phyloP scores from a whole-genome alignment of 495 filamentous ascomycete species.

The Aspergillus avenaceus region DNA sequence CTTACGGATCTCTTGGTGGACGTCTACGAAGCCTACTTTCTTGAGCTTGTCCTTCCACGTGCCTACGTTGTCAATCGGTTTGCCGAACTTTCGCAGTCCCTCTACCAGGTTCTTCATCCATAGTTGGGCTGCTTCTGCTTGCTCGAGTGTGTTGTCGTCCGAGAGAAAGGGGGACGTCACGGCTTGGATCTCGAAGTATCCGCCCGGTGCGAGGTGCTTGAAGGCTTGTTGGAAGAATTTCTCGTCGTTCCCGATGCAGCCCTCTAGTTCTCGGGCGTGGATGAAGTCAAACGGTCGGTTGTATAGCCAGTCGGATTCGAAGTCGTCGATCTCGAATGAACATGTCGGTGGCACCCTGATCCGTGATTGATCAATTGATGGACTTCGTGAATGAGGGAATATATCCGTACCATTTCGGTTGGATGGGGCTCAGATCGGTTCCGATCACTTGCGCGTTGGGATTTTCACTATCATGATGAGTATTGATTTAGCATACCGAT shows the following conservation, averaged over 20 bases:
- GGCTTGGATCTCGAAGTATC: background rate
- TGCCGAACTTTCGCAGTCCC: background rate
- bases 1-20: background rate
- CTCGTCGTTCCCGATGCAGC: background rate
- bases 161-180: background rate
- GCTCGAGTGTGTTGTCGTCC: background rate
- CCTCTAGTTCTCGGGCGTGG: background rate
- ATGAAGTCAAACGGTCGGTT: background rate
- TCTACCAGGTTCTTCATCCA: background rate
- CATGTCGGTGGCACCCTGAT: background rate
- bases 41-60: background rate
- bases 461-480: background rate
- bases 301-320: background rate
- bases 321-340: background rate
- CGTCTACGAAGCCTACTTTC: background rate
- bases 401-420: background rate
- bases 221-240: background rate
- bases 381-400: background rate
- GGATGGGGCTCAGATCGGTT: background rate
- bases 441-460: background rate
- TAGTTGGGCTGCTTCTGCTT: background rate
- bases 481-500: background rate
- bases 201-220: background rate
- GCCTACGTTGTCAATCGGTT: background rate
- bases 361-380: background rate